Base-by-base conservation (phyloP, 371 early-diverging fungal genomes). In the Mucor mucedo region DNA sequence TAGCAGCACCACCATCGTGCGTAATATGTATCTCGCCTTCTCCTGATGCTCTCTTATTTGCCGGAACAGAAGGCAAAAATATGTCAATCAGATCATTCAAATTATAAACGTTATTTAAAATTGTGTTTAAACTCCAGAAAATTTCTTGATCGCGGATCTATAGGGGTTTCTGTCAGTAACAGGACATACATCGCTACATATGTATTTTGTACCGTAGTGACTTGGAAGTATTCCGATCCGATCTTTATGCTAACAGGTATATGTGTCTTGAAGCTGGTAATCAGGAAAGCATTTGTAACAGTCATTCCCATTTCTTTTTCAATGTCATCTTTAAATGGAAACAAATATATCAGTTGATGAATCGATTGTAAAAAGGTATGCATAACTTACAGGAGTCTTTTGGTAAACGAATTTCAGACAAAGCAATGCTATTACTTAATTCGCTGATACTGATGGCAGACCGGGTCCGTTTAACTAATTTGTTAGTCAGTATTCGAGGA, bases 31-130 rank as follows among this genome's bases (percentile, higher is more conserved):
- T 88, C 63, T 92, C 89, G 49, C 84, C 87, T 45, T 89, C 90
- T 28, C 73, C 74, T 6, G 65, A 58, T 35, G 55, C 28, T 44
- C 56, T 61, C 55, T 66, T 71, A 13, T 80, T 75, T 32, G 74
- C 73, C 16, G 80, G 66, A 1, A 81, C 73, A 55, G 87, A 63
- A 40, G 70, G 70, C 44, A 70, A 55, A 47, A 78, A 77, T 16
- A 92, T 79, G 52, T 92, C 93, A 4, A 86, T 82, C 27, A 95
- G 80, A 56, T 93, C 95, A 1, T 90, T 84, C 55, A 94, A 89
- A 59, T 89, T 88, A 72, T 83, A 91, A 13, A 93, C 87, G 62
- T 95, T 94, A 65, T 93, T 93, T 54, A 93, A 78, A 56, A 86
- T 78, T 9, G 88, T 79, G 61, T 78, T 86, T 53, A 89, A 71